Base-by-base conservation (phyloP, 2,329 filamentous ascomycete genomes). In the Stagonosporopsis vannaccii region DNA sequence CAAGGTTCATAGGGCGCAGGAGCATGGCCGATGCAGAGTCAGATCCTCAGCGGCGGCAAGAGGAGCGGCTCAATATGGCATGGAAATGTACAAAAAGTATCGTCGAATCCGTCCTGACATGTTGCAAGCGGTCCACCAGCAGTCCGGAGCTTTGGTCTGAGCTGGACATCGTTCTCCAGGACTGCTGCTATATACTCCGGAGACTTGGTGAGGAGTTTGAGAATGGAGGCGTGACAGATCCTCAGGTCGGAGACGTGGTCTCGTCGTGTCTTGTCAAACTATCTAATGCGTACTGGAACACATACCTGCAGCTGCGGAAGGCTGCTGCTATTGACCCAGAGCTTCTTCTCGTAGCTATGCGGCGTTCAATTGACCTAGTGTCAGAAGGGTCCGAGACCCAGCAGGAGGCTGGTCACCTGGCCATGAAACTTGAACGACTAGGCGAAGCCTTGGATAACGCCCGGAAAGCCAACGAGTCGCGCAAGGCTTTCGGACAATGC, bases 201-300 rank as follows among this genome's bases (percentile, higher is more conserved):
- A 62, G 69, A 40, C 56, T 75, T 20, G 68, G 71, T 8, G 54
- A 65, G 39, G 60, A 63, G 35, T 42, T 37, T 6, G 53, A 56
- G 8, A 41, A 53, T 3, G 51, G 54, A 9, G 47, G 52, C 8
- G 33, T 54, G 25, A 26, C 51, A 15, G 36, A 47, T 20, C 19
- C 48, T 6, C 52, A 61, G 33, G 52, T 55, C 17, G 50, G 49
- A 9, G 53, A 65, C 7, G 49, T 67, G 17, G 49, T 68, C 9
- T 62, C 64, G 22, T 65, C 60, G 6, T 68, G 65, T 26, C 80
- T 85, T 53, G 82, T 89, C 59, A 90, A 87, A 65, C 84, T 91
- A 23, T 91, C 89, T 0, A 88, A 89, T 63, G 80, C 90, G 3
- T 91, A 91, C 69, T 91, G 88, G 70, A 79, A 85, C n/a, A 80